Conservation (phyloP, 2,329 filamentous ascomycete species). For the Dactylonectria estremocensis region DNA sequence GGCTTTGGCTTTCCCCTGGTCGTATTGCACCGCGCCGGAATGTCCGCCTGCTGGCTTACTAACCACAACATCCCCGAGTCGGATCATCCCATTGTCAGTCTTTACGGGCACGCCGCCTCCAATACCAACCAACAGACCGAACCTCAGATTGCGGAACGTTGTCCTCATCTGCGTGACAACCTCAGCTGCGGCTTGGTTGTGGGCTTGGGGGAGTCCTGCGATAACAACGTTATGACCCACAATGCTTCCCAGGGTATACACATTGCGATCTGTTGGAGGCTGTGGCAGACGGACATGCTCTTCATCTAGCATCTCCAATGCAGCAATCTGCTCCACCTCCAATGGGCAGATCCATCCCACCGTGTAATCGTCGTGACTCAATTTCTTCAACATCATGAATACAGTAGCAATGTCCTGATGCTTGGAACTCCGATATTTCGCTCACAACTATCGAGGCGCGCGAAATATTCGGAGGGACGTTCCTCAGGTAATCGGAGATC, state of each 20-base stretch:
- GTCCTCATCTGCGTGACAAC: constrained; percentile 53
- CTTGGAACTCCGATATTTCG: no score
- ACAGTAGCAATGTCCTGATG: no score
- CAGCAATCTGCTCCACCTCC: constrained; percentile 45
- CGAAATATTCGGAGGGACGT: no score
- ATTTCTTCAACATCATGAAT: no score
- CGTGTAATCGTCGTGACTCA: constrained; percentile 32
- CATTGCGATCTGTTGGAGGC: constrained; percentile 28
- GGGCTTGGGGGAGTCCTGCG: constrained; percentile 49
- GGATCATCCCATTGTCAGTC: constrained; percentile 40
- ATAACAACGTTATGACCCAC: constrained; percentile 53
- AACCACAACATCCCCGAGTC: constrained; percentile 44
- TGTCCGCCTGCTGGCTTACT: constrained; percentile 34
- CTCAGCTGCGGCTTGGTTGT: constrained; percentile 49
- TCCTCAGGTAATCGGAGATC: no score
- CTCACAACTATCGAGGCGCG: no score
- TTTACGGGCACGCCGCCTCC: constrained; percentile 40
- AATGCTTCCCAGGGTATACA: constrained; percentile 50
- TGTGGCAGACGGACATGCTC: constrained; percentile 34
- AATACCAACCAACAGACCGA: constrained; percentile 42
- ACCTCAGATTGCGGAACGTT: constrained; percentile 50
- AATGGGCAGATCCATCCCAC: constrained; percentile 51
- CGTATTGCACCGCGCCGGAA: constrained; percentile 38
- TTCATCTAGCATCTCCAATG: constrained; percentile 47
- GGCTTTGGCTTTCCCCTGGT: constrained; percentile 36